These are phyloP conservation scores for Sodiomyces alkalinus DNA, from an alignment of 2,329 filamentous ascomycete species.

Conservation along the genomic window DNA sequence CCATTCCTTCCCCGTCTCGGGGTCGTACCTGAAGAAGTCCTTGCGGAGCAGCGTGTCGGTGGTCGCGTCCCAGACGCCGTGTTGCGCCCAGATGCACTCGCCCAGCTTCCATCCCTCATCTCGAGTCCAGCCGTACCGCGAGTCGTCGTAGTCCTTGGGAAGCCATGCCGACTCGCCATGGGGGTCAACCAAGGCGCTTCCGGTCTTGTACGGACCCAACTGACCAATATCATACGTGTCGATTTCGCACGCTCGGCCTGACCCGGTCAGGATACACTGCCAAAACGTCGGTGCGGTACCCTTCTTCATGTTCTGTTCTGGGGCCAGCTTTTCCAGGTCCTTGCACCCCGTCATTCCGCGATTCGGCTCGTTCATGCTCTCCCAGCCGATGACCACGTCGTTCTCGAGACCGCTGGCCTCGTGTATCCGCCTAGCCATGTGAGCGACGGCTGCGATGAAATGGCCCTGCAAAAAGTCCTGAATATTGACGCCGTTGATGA, in stretches of 20 bases:
- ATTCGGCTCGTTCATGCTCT: constrained; percentile 92
- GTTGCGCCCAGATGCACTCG: constrained; percentile 93
- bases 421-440: constrained; percentile 71
- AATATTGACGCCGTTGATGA: constrained; percentile 89
- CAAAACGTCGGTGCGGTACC: constrained; percentile 87
- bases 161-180: constrained; percentile 78
- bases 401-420: constrained; percentile 82
- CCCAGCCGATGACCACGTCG: constrained; percentile 84
- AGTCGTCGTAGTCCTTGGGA: constrained; percentile 68
- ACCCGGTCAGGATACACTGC: constrained; percentile 86
- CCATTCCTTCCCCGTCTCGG: constrained; percentile 55
- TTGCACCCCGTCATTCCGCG: constrained; percentile 71
- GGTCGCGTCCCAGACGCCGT: constrained; percentile 81
- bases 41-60: constrained; percentile 66
- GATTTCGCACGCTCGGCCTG: constrained; percentile 77
- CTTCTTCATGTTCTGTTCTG: constrained; percentile 81
- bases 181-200: constrained; percentile 70
- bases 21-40: constrained; percentile 76
- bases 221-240: constrained; percentile 89
- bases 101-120: constrained; percentile 82
- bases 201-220: constrained; percentile 82
- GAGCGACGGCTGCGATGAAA: constrained; percentile 63
- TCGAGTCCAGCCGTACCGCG: constrained; percentile 77
- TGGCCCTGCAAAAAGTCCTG: constrained; percentile 88
- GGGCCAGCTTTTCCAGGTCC: constrained; percentile 68